Evolutionary conservation across 164 flowering plant genomes (phyloP).

Genomic region (Warburgia ugandensis): DNA sequence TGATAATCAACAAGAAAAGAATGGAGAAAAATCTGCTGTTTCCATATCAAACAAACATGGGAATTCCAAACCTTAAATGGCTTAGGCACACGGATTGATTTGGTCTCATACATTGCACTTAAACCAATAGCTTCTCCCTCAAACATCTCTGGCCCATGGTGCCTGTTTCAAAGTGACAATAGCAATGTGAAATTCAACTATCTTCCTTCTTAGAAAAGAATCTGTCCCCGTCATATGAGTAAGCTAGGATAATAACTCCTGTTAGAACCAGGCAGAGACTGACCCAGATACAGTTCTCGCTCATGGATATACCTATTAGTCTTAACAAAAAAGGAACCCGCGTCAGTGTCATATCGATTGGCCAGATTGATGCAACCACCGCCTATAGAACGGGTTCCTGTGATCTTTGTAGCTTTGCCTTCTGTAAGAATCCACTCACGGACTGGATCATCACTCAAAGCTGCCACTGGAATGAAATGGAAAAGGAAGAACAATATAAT

Average conservation of each 20-base stretch:
- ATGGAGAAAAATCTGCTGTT: not conserved
- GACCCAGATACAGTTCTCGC: not conserved
- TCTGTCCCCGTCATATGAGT: not conserved
- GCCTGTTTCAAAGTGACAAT: constrained; percentile 36
- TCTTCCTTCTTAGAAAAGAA: not conserved
- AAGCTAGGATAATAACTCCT: not conserved
- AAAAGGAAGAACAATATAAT: not conserved
- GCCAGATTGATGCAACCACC: constrained; percentile 96
- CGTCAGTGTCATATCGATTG: constrained; percentile 81
- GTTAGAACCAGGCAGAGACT: not conserved
- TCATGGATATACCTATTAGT: constrained; percentile 54
- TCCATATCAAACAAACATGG: not conserved
- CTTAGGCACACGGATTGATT: constrained; percentile 71
- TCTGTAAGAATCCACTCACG: constrained; percentile 83
- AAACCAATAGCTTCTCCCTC: constrained; percentile 96
- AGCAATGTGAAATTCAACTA: not conserved
- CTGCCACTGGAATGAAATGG: constrained; percentile 40
- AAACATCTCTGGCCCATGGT: constrained; percentile 85
- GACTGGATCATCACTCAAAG: constrained; percentile 70
- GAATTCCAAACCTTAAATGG: constrained; percentile 62
- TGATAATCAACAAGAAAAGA: not conserved
- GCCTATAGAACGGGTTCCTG: constrained; percentile 66
- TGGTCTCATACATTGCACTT: constrained; percentile 69
- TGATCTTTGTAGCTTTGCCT: constrained; percentile 82
- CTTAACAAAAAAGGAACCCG: constrained; percentile 87